phyloP scores from a whole-genome alignment of 768 basidiomycete species.

The Lactarius tabidus region DNA sequence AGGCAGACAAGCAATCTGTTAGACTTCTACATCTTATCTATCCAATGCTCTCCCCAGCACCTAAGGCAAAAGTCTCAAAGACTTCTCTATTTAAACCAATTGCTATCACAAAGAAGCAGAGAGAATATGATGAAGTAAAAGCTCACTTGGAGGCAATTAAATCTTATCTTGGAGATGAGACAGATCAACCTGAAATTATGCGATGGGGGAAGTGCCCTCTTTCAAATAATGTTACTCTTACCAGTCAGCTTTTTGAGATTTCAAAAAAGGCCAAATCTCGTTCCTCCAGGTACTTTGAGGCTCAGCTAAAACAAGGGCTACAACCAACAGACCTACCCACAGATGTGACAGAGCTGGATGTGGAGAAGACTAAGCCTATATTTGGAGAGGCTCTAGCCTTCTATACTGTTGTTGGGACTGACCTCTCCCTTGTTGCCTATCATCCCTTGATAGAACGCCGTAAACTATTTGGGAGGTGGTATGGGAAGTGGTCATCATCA shows the following conservation, averaged over 20 bases:
- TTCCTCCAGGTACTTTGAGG: background rate
- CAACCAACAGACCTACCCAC: background rate
- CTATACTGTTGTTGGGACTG: background rate
- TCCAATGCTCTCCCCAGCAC: constrained; percentile 24
- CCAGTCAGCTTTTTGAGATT: background rate
- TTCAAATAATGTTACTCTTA: background rate
- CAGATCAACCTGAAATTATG: background rate
- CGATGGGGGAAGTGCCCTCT: background rate
- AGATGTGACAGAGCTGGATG: background rate
- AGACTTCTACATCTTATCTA: background rate
- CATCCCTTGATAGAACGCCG: background rate
- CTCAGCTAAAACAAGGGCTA: background rate
- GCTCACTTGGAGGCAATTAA: background rate
- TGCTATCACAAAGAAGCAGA: background rate
- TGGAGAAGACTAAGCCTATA: background rate
- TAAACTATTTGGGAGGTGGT: background rate
- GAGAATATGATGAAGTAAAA: background rate
- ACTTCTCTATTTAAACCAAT: background rate
- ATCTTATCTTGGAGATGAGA: background rate
- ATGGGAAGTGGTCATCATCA: too few species aligned
- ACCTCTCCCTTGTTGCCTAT: background rate
- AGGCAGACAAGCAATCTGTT: background rate
- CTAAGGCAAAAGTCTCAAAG: background rate
- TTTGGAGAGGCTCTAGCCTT: background rate
- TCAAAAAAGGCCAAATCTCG: background rate